Conservation (phyloP, 2,329 filamentous ascomycete species). For the Cephalotrichum gorgonifer region DNA sequence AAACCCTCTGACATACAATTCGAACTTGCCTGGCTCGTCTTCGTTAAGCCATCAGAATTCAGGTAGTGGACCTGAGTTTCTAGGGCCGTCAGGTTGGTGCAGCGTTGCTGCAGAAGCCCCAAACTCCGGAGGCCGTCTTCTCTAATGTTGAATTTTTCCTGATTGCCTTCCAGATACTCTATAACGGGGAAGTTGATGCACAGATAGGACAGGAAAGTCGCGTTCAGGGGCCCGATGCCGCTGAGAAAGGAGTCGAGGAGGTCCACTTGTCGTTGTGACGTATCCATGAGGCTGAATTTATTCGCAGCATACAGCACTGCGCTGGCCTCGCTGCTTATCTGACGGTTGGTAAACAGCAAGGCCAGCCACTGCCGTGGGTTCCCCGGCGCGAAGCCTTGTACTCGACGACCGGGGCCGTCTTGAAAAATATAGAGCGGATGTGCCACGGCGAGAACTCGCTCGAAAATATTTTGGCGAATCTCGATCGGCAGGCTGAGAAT, state of each 20-base stretch:
- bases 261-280: neutral
- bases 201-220: slow-evolving; percentile 5
- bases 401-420: neutral
- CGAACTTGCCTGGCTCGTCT: slow-evolving; percentile 1
- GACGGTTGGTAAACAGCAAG: slow-evolving; percentile 6
- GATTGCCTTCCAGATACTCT: neutral
- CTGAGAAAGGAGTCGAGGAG: slow-evolving; percentile 4
- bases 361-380: slow-evolving; percentile 7
- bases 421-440: neutral
- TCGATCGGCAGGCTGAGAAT: neutral
- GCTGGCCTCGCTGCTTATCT: slow-evolving; percentile 6
- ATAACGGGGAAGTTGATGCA: slow-evolving; percentile 8
- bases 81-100: slow-evolving; percentile 6
- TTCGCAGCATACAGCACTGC: slow-evolving; percentile 5
- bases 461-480: neutral
- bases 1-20: slow-evolving; percentile 8
- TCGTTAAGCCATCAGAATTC: slow-evolving; percentile 5
- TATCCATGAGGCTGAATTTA: neutral
- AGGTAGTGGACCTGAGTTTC: slow-evolving; percentile 5
- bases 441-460: neutral
- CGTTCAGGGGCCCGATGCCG: slow-evolving; percentile 7
- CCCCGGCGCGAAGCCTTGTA: slow-evolving; percentile 7
- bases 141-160: neutral
- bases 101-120: slow-evolving; percentile 6
- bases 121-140: neutral